phyloP scores from a whole-genome alignment of 805 yeast genomes.

The Metschnikowia corniflorae region DNA sequence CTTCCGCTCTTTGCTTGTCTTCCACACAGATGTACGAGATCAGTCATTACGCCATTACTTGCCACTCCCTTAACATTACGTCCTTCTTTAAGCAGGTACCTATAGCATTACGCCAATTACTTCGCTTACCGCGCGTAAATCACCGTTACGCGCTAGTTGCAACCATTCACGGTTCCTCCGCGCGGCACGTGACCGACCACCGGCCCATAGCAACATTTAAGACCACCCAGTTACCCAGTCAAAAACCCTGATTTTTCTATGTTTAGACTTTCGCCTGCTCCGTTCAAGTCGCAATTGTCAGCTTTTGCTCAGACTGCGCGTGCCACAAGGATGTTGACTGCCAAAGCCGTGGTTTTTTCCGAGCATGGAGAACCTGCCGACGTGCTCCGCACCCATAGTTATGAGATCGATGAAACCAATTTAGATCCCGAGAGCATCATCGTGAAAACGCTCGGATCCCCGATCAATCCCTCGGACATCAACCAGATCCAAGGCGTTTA shows the following conservation, averaged over 20 bases:
- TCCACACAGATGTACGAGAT: no score
- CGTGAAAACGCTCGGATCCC: conserved; percentile 38
- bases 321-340: conserved; percentile 38
- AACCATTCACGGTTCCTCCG: conserved; percentile 2
- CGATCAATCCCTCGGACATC: conserved; percentile 44
- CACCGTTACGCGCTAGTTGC: no score
- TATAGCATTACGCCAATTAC: no score
- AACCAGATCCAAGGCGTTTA: conserved; percentile 47
- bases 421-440: conserved; percentile 30
- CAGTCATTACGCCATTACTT: no score
- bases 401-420: conserved; percentile 45
- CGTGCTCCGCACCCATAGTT: conserved; percentile 49
- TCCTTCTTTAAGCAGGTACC: no score
- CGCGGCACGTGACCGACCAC: conserved; percentile 6
- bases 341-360: conserved; percentile 66
- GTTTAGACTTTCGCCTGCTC: conserved; percentile 11
- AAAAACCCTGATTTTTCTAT: conserved; percentile 1
- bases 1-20: no score
- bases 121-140: no score
- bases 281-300: conserved; percentile 4
- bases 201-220: no score
- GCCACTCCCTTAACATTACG: no score
- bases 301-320: conserved; percentile 6
- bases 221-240: no score
- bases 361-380: conserved; percentile 65